These are phyloP conservation scores for Rhizophora apiculata DNA, from an alignment of 345 rosid species.

Conservation along the genomic window DNA sequence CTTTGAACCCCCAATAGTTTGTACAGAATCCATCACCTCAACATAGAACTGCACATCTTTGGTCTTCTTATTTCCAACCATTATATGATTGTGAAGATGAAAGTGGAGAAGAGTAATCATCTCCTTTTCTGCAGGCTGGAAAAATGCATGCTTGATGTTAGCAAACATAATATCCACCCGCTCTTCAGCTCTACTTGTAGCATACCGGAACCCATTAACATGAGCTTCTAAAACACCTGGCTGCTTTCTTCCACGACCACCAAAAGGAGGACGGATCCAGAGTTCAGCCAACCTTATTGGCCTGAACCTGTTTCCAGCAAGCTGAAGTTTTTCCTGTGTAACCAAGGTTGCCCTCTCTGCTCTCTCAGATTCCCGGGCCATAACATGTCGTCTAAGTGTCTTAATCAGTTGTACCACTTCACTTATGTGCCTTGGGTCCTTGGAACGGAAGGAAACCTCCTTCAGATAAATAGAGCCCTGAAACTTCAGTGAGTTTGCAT, in stretches of 20 bases:
- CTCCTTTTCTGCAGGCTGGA: slow-evolving; percentile 92
- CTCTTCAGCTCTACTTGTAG: slow-evolving; percentile 70
- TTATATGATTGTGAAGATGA: slow-evolving; percentile 82
- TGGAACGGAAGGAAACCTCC: slow-evolving; percentile 79
- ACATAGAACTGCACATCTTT: slow-evolving; percentile 88
- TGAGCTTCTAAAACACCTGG: slow-evolving; percentile 86
- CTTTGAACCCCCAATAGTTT: slow-evolving; percentile 78
- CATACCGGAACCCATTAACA: slow-evolving; percentile 70
- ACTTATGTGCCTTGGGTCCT: slow-evolving; percentile 81
- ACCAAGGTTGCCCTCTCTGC: slow-evolving; percentile 91
- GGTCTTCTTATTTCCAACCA: slow-evolving; percentile 89
- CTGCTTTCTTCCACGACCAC: slow-evolving; percentile 85
- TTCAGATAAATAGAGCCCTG: slow-evolving; percentile 70
- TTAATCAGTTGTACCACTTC: slow-evolving; percentile 78
- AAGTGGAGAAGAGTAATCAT: slow-evolving; percentile 82
- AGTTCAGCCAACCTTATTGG: slow-evolving; percentile 73
- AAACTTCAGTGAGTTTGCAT: slow-evolving; percentile 53
- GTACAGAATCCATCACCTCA: slow-evolving; percentile 91
- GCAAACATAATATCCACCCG: slow-evolving; percentile 77
- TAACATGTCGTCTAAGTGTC: slow-evolving; percentile 74
- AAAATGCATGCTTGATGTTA: slow-evolving; percentile 80
- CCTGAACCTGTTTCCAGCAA: slow-evolving; percentile 79
- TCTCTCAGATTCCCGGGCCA: slow-evolving; percentile 79
- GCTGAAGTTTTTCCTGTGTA: slow-evolving; percentile 76
- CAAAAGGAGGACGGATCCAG: slow-evolving; percentile 80